Evolutionary conservation across 805 yeast genomes (phyloP), one percentile per base, ranked within the genome.

Genomic region (Candida maris): DNA sequence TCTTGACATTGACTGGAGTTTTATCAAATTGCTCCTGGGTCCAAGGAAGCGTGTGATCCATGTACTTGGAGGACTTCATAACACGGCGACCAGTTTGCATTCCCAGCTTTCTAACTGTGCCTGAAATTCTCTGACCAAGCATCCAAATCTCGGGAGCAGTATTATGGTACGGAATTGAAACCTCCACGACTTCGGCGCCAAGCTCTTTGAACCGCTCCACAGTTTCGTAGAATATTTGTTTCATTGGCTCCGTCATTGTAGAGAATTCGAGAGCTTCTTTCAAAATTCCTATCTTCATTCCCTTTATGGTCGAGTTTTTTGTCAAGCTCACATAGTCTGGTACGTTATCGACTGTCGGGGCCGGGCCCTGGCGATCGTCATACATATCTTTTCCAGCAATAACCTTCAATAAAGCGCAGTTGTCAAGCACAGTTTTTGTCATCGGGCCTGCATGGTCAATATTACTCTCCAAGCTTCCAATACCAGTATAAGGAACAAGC

Each of bases 391-490:
- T 44, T 3, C 68, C 69, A 18, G 69, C 67, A 25, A 64, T 46
- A 20, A 44, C 66, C 32, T 56, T 52, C 17, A 64, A 48, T 20
- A 59, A 38, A 22, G 46, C 29, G 18, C 62, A 61, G 41, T 62
- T 64, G 14, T 52, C 62, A 20, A 57, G 42, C 3, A 64, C 68
- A 16, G 61, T 56, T 27, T 40, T 48, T 4, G 69, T 62, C 62
- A 64, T 58, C n/a, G 65, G 64, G 5, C 69, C 69, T 13, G 62
- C 57, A 42, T 61, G 65, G 37, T 64, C 69, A 28, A 56, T 55
- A 28, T 56, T 59, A 6, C 57, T 51, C 30, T 61, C 67, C 31
- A 56, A 45, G 26, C 59, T 53, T 6, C 59, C 61, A 25, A 59
- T 54, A n/a, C 67, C 68, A 12, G 69, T 59, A 45, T 51, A 58